Conservation (phyloP, 148 eudicot species). For the Limonium bicolor region DNA sequence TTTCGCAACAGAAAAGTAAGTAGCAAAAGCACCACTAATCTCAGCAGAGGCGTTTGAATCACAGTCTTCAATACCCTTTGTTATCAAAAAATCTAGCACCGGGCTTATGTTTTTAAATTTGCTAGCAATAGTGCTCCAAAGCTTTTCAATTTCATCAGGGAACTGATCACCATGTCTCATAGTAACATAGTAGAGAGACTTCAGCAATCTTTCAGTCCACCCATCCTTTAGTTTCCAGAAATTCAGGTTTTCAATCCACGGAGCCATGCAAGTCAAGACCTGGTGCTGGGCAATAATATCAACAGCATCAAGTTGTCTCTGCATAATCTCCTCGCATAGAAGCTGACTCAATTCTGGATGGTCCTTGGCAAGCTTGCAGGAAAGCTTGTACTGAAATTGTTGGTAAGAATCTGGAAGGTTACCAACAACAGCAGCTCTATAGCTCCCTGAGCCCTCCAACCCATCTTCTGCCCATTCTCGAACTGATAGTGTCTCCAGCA, state of each 20-base stretch:
- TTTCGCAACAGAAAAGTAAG: constrained; percentile 95
- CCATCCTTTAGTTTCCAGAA: constrained; percentile 98
- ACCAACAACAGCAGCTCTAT: constrained; percentile 98
- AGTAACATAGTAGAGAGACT: constrained; percentile 93
- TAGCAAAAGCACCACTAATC: constrained; percentile 97
- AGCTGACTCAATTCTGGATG: constrained; percentile 97
- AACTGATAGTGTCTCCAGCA: constrained; percentile 95
- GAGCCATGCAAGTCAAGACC: constrained; percentile 99
- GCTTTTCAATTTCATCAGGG: constrained; percentile 98
- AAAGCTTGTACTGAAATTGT: constrained; percentile 95
- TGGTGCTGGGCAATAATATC: constrained; percentile 99
- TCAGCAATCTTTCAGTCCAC: constrained; percentile 91
- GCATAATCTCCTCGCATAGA: constrained; percentile 98
- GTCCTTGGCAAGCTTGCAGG: constrained; percentile 98
- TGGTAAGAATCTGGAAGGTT: constrained; percentile 98
- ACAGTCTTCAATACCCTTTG: constrained; percentile 98
- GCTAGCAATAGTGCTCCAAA: constrained; percentile 99
- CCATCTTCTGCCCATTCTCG: constrained; percentile 99
- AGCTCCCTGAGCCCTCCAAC: constrained; percentile 75
- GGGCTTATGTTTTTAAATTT: constrained; percentile 90
- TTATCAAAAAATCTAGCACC: constrained; percentile 88
- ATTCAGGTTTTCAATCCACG: constrained; percentile 97
- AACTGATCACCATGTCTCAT: constrained; percentile 99
- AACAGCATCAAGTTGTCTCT: constrained; percentile 97
- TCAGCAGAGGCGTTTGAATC: constrained; percentile 98